These are phyloP conservation scores for Viola pubescens DNA, from an alignment of 441 rosid species.

Conservation along the genomic window DNA sequence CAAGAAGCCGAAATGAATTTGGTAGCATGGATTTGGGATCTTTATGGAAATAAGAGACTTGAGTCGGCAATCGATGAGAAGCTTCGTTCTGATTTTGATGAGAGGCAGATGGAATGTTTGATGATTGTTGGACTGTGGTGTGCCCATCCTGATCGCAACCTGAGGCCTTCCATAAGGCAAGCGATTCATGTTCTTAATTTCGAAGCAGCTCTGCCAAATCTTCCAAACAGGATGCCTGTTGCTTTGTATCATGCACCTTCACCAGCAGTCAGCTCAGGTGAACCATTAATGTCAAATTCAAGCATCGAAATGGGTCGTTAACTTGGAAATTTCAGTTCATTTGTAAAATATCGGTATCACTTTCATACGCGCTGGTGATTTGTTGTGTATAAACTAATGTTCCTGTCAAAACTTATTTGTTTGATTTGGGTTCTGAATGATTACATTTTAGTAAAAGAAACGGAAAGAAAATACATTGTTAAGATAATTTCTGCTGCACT, in stretches of 20 bases:
- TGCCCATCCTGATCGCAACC: constrained; percentile 29
- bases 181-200: constrained; percentile 53
- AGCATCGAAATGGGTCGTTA: constrained; percentile 27
- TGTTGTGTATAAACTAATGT: too few species aligned
- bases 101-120: constrained; percentile 20
- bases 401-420: too few species aligned
- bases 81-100: constrained; percentile 18
- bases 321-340: background rate
- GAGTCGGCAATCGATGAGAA: constrained; percentile 23
- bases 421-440: too few species aligned
- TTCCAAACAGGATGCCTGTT: constrained; percentile 23
- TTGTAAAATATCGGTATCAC: too few species aligned
- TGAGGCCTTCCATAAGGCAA: constrained; percentile 35
- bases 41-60: constrained; percentile 25
- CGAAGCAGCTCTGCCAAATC: constrained; percentile 35
- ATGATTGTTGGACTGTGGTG: constrained; percentile 44
- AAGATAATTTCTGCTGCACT: too few species aligned
- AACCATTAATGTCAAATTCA: constrained; percentile 19
- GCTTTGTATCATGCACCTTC: constrained; percentile 26
- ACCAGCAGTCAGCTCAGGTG: constrained; percentile 9
- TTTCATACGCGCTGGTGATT: too few species aligned
- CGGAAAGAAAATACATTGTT: too few species aligned
- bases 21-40: constrained; percentile 47
- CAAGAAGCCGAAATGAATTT: constrained; percentile 22
- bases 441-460: too few species aligned